Base-by-base conservation (phyloP, 1,284 basidiomycete genomes). In the Coniferiporia weirii region DNA sequence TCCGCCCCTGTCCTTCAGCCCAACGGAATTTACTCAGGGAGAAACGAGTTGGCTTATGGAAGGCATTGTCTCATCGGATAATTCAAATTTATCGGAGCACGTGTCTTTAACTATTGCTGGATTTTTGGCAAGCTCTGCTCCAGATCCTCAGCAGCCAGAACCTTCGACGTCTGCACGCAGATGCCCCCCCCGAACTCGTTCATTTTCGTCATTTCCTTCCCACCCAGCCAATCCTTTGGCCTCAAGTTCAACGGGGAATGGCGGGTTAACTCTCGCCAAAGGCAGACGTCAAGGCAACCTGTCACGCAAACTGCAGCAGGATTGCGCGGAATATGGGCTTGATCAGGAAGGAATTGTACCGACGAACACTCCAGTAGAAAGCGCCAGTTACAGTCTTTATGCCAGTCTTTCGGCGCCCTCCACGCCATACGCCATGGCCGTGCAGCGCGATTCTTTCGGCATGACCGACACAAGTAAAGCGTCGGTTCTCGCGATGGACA, bases 1-100 rank as follows among this genome's bases (percentile, higher is more conserved):
- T 59, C 83, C 86, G 58, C 84, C 86, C 61, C 73, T 89, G 62
- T 74, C 76, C 36, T 83, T 89, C 66, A 75, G 79, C 50, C 75
- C 79, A 43, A 73, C 84, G 38, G 73, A 75, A 53, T 75, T 86
- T 62, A 73, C 72, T 47, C 79, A 76, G 63, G 71, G 68, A 44
- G 69, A 73, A 53, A 66, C 75, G 50, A 71, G 72, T 61, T 82
- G 79, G 76, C 71, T 78, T 9, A 22, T 56, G n/a, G 53, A 52
- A 15, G 45, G 19, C 22, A 9, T 27, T 32, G 12, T 20, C 36
- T 56, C 55, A 4, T 17, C 43, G 20, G 51, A 32, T n/a, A 4
- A 15, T 47, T 17, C 40, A 47, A 36, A 20, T 17, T 59, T 53
- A 45, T 56, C 44, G 6, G 9, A 47, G 17, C 35, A 51, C 50